These are phyloP conservation scores for Hymenoscyphus repandus DNA, from an alignment of 2,329 filamentous ascomycete genomes.

Conservation along the genomic window DNA sequence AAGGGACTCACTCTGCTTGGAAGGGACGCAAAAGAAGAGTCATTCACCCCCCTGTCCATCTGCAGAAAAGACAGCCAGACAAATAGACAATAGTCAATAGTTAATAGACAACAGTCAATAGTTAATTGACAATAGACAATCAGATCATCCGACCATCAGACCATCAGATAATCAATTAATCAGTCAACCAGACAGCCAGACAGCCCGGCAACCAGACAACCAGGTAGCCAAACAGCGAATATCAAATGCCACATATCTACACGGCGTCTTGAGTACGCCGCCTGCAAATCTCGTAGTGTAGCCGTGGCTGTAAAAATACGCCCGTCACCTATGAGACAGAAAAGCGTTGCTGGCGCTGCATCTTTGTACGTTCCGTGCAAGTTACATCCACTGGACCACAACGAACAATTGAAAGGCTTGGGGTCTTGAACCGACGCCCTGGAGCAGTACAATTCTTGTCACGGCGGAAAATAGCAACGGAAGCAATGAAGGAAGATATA, in stretches of 20 bases:
- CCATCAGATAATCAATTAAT: too few species aligned
- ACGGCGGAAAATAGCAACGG: conserved; percentile 3
- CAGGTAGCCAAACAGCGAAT: neutral
- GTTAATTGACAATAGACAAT: too few species aligned
- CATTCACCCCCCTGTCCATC: neutral
- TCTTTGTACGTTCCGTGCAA: too few species aligned
- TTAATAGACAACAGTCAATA: too few species aligned
- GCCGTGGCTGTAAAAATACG: conserved; percentile 5
- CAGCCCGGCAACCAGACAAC: neutral
- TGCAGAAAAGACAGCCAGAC: too few species aligned
- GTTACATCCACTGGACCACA: too few species aligned
- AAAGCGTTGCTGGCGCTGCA: conserved; percentile 12
- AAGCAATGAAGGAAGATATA: neutral
- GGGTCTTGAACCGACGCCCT: too few species aligned
- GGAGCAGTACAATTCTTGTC: too few species aligned
- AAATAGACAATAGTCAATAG: too few species aligned
- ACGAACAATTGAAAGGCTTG: too few species aligned
- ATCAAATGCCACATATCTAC: neutral
- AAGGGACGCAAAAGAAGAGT: neutral
- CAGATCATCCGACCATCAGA: too few species aligned
- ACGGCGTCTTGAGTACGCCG: neutral
- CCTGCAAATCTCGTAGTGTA: conserved; percentile 7
- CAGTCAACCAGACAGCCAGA: too few species aligned
- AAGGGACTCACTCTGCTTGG: neutral
- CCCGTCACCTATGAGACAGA: conserved; percentile 16